Base-by-base conservation (phyloP, 306 rosid species). In the Quillaja saponaria region DNA sequence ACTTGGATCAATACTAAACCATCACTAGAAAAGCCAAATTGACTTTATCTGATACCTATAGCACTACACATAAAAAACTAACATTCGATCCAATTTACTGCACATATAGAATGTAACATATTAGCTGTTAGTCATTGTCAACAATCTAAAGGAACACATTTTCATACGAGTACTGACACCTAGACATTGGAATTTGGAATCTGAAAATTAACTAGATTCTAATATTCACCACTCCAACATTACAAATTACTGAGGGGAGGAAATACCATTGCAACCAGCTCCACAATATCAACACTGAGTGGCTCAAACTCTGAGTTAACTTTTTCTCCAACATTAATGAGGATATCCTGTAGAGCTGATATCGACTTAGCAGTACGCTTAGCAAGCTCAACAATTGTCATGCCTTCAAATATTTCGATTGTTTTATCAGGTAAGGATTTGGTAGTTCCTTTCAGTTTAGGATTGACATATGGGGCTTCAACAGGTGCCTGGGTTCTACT, bases 371-470 rank as follows among this genome's bases (percentile, higher is more conserved):
- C 89, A 13, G 88, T 67, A 63, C 87, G 90, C 78, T 84, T 88
- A 28, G 96, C 83, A 78, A 91, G 85, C 77, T 91, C 96, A 52
- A 63, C 80, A 51, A 84, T 67, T 48, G 92, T 79, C 92, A 91
- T 91, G 69, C 98, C 94, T 72, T 91, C 96, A 76, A 86, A 91
- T 72, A 91, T 84, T 70, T 91, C 98, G 58, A 91, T 49, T 48
- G 76, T 84, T 74, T 80, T 90, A 69, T 83, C 91, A 16, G 66
- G 69, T 58, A 60, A 34, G 49, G 84, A 59, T 77, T 78, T 81
- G 66, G 73, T 42, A 61, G 81, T 55, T 66, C 58, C 58, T 72
- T 80, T 79, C 1, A 61, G 71, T 50, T 73, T 83, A 48, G 76
- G 85, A 74, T 84, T 84, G 63, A 84, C 87, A 76, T 86, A 76